These are phyloP conservation scores for Aspergillus puulaauensis DNA, from an alignment of 2,329 filamentous ascomycete species.

Conservation along the genomic window DNA sequence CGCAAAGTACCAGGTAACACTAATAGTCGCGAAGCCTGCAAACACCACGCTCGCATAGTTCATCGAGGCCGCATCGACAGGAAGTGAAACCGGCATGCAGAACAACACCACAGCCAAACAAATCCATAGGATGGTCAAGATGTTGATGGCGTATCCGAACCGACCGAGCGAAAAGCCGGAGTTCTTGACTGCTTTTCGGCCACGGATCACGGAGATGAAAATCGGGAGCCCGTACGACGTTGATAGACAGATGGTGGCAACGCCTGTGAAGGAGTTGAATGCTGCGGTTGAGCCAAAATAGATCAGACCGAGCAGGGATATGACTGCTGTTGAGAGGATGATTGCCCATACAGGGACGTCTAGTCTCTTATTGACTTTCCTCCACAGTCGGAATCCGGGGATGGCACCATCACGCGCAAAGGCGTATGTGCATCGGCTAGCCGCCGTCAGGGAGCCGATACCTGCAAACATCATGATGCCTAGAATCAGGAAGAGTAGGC, in stretches of 20 bases:
- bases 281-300: conserved; percentile 76
- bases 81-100: conserved; percentile 68
- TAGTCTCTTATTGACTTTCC: conserved; percentile 62
- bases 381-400: conserved; percentile 67
- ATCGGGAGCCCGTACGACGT: conserved; percentile 76
- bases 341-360: conserved; percentile 71
- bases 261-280: conserved; percentile 77
- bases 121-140: conserved; percentile 70
- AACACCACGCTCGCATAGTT: conserved; percentile 69
- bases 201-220: conserved; percentile 66
- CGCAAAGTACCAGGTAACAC: conserved; percentile 62
- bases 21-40: conserved; percentile 60
- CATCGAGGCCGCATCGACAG: conserved; percentile 58
- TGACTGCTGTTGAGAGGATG: conserved; percentile 65
- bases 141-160: conserved; percentile 68
- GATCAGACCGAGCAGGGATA: conserved; percentile 72
- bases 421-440: conserved; percentile 72
- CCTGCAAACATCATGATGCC: conserved; percentile 77
- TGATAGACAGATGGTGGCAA: conserved; percentile 75
- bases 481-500: conserved; percentile 71
- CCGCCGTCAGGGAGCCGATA: conserved; percentile 71
- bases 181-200: conserved; percentile 63
- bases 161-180: conserved; percentile 68
- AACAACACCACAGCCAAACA: conserved; percentile 68
- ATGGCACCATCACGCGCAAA: conserved; percentile 75